phyloP scores from a whole-genome alignment of 2,329 filamentous ascomycete species.

The Metarhizium anisopliae region DNA sequence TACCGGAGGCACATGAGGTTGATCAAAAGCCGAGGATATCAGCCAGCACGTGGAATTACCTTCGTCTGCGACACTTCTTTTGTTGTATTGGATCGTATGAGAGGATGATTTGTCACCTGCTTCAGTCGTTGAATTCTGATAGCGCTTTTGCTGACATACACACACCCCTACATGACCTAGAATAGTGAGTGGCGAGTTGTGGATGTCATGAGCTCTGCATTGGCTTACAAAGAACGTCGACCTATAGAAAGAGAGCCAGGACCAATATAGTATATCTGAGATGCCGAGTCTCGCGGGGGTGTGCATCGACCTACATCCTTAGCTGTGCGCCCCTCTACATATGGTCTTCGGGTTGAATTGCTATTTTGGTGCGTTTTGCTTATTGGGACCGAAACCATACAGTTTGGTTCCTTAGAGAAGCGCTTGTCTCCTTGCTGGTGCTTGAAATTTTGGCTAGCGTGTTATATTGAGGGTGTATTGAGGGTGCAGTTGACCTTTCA shows the following conservation, averaged over 20 bases:
- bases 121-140: neutral
- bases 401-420: neutral
- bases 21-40: neutral
- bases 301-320: too few relatives aligned
- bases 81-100: neutral
- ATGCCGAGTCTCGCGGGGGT: neutral
- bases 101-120: neutral
- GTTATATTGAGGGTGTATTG: too few relatives aligned
- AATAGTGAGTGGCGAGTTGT: neutral
- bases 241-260: neutral
- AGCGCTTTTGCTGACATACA: neutral
- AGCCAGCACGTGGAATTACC: neutral
- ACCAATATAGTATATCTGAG: neutral
- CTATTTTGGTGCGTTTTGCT: neutral
- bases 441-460: neutral
- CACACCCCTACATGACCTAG: neutral
- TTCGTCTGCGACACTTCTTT: neutral
- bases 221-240: neutral
- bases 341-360: neutral
- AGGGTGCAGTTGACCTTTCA: too few relatives aligned
- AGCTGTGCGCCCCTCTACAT: too few relatives aligned
- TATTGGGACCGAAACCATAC: neutral
- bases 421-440: neutral
- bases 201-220: neutral
- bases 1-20: neutral